These are phyloP conservation scores for Globisporangium nodosum DNA, from an alignment of 352 stramenopile species.

Conservation along the genomic window DNA sequence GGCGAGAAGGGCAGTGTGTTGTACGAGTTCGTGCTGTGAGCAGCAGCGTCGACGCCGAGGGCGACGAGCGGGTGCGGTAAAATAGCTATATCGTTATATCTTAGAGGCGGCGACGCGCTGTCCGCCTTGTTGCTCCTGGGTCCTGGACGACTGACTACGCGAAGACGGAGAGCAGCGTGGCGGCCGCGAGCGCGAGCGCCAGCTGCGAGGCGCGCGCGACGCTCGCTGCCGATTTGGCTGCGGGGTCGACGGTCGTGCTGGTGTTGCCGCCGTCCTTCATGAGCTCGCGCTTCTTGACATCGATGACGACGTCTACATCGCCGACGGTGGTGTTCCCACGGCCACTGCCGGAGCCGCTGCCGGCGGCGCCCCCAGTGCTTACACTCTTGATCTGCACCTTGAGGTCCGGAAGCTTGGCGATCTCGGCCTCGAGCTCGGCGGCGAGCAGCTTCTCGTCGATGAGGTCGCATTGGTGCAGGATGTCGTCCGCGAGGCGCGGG, in stretches of 20 bases:
- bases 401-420: constrained; percentile 19
- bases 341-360: constrained; percentile 1
- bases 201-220: constrained; percentile 3
- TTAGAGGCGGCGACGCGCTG: background rate
- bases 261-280: constrained; percentile 21
- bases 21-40: constrained; percentile 63
- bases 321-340: background rate
- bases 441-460: constrained; percentile 15
- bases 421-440: constrained; percentile 11
- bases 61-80: background rate
- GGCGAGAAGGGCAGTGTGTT: constrained; percentile 30
- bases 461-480: constrained; percentile 22
- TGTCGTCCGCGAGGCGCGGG: constrained; percentile 17
- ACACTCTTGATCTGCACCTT: constrained; percentile 23
- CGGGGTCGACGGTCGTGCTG: constrained; percentile 5
- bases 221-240: background rate
- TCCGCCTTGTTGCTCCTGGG: too few relatives aligned
- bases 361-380: background rate
- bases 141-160: background rate
- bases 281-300: constrained; percentile 39
- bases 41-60: background rate
- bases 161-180: constrained; percentile 2
- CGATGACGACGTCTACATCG: constrained; percentile 33
- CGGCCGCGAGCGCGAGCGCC: constrained; percentile 3
- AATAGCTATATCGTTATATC: constrained; percentile 4